Conservation (phyloP, 495 filamentous ascomycete species). For the Neurospora sp. region DNA sequence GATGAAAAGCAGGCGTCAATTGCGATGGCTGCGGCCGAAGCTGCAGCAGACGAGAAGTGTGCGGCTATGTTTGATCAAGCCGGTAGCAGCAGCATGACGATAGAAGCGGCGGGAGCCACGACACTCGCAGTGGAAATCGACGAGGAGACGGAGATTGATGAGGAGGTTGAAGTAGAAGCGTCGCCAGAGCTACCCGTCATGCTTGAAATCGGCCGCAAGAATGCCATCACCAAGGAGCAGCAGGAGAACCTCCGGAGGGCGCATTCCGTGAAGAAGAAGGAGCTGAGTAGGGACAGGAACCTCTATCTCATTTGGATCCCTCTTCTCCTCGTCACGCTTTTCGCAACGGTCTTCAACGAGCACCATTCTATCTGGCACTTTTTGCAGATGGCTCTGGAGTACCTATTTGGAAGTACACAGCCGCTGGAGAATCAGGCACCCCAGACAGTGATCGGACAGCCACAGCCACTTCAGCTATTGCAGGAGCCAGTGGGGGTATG, state of each 20-base stretch:
- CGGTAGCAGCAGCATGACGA: conserved; percentile 18
- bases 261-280: conserved; percentile 67
- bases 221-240: conserved; percentile 56
- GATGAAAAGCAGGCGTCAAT: conserved; percentile 54
- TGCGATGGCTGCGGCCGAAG: conserved; percentile 52
- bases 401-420: background rate
- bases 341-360: conserved; percentile 14
- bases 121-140: background rate
- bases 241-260: conserved; percentile 61
- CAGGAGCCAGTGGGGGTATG: background rate
- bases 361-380: background rate
- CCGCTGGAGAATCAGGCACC: background rate
- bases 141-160: conserved; percentile 1
- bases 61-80: conserved; percentile 43
- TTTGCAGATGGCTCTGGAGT: background rate
- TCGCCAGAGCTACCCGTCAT: conserved; percentile 25
- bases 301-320: conserved; percentile 69
- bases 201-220: conserved; percentile 41
- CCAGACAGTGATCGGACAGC: background rate
- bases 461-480: background rate
- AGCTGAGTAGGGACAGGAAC: conserved; percentile 62
- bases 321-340: conserved; percentile 13
- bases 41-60: conserved; percentile 57
- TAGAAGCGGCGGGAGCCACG: background rate
- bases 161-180: conserved; percentile 10